phyloP scores from a whole-genome alignment of 805 yeast species.

The Ogataea philodendri region DNA sequence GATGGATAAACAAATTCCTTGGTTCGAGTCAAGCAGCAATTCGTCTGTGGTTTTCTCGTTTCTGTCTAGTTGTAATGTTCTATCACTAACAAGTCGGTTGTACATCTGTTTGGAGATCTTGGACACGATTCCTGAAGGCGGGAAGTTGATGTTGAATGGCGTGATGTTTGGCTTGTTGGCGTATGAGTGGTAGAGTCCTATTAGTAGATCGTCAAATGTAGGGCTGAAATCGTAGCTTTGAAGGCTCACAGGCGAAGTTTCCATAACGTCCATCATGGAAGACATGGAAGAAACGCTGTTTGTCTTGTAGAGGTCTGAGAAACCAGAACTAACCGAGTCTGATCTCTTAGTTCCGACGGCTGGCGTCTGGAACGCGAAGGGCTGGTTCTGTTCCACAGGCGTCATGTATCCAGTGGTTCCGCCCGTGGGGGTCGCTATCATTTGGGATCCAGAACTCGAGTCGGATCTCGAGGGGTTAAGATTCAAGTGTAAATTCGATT shows the following conservation, averaged over 20 bases:
- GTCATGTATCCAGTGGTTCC: conserved; percentile 20
- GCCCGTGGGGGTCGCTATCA: conserved; percentile 3
- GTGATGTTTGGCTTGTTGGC: conserved; percentile 60
- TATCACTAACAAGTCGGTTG: conserved; percentile 21
- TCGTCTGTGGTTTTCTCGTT: conserved; percentile 29
- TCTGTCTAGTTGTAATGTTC: conserved; percentile 27
- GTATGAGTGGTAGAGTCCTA: conserved; percentile 46
- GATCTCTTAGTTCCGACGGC: conserved; percentile 17
- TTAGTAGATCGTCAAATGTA: conserved; percentile 44
- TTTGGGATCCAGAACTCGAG: conserved; percentile 13
- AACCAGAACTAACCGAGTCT: conserved; percentile 20
- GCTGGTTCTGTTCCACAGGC: conserved; percentile 25
- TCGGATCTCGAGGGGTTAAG: conserved; percentile 23
- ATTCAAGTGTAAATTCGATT: conserved; percentile 27
- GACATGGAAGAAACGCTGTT: conserved; percentile 27
- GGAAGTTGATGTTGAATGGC: conserved; percentile 63
- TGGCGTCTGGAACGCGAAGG: conserved; percentile 26
- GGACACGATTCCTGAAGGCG: conserved; percentile 66
- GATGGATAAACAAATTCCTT: conserved; percentile 28
- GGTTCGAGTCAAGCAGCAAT: conserved; percentile 25
- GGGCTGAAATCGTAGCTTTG: conserved; percentile 33
- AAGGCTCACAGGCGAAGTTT: conserved; percentile 22
- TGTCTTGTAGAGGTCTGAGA: conserved; percentile 23
- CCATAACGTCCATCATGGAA: conserved; percentile 18
- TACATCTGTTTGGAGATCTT: conserved; percentile 57